Percentiles rank a stretch among this genome's conserved stretches.
phyloP scores from a whole-genome alignment of 192 early-diverging fungal species.

The Spizellomyces punctatus region DNA sequence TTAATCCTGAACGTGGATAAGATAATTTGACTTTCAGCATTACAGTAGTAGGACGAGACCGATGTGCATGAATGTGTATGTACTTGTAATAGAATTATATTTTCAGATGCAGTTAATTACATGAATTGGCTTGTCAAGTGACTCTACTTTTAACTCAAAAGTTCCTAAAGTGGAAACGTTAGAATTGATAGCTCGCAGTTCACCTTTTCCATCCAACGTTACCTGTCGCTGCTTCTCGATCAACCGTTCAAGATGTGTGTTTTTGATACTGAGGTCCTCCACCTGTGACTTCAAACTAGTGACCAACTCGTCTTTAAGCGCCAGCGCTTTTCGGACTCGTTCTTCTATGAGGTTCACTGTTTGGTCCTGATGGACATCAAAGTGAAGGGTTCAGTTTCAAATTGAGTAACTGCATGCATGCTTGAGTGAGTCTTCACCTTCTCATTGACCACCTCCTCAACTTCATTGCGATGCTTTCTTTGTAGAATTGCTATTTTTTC shows the following conservation, averaged over 20 bases:
- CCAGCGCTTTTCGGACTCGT: conserved; percentile 42
- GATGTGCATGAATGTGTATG: too few relatives aligned
- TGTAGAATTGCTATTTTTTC: conserved; percentile 25
- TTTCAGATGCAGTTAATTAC: too few relatives aligned
- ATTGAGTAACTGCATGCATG: neutral
- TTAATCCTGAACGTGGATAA: too few relatives aligned
- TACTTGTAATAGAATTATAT: too few relatives aligned
- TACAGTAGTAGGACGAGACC: too few relatives aligned
- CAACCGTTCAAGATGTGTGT: conserved; percentile 46
- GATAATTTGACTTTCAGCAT: too few relatives aligned
- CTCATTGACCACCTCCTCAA: conserved; percentile 41
- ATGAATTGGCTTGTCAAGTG: neutral
- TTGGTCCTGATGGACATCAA: conserved; percentile 39
- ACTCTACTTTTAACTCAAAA: neutral
- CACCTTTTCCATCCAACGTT: neutral
- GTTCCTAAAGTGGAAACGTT: neutral
- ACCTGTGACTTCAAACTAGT: conserved; percentile 39
- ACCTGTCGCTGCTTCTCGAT: conserved; percentile 58
- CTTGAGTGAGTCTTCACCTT: conserved; percentile 37
- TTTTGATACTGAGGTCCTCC: conserved; percentile 43
- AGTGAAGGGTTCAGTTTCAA: neutral
- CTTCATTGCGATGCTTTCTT: conserved; percentile 18
- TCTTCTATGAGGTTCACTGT: conserved; percentile 49
- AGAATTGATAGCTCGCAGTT: neutral
- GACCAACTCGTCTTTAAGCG: conserved; percentile 47